These are phyloP conservation scores for Meripilus lineatus DNA, from an alignment of 1,284 basidiomycete genomes.

Conservation along the genomic window DNA sequence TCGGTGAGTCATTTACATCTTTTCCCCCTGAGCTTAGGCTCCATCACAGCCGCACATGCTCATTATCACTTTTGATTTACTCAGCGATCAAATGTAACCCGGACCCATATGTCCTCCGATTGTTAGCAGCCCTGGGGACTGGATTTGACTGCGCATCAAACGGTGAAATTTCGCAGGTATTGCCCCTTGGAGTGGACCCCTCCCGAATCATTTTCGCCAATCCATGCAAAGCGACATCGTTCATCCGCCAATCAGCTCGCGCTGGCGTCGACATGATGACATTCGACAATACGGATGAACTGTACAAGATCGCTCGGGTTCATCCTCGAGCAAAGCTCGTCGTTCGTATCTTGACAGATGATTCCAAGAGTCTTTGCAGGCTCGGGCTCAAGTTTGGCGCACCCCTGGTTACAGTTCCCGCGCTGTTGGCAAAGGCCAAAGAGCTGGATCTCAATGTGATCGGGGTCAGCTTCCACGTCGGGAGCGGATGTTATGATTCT, in stretches of 20 bases:
- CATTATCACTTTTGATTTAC: background rate
- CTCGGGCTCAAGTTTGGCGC: conserved; percentile 98
- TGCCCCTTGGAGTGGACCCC: conserved; percentile 71
- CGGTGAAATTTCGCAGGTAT: conserved; percentile 85
- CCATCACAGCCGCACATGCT: conserved; percentile 11
- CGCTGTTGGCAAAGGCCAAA: conserved; percentile 75
- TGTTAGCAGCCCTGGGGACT: conserved; percentile 85
- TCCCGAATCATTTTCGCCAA: conserved; percentile 95
- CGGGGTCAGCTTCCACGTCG: conserved; percentile 98
- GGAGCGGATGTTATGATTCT: conserved; percentile 94
- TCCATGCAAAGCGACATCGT: conserved; percentile 96
- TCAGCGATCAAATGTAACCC: conserved; percentile 96
- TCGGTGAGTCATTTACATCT: conserved; percentile 48
- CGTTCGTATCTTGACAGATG: conserved; percentile 94
- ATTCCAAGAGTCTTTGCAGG: conserved; percentile 91
- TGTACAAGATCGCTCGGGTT: conserved; percentile 88
- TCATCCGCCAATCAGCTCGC: conserved; percentile 82
- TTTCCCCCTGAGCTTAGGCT: conserved; percentile 15
- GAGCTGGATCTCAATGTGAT: conserved; percentile 84
- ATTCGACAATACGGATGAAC: conserved; percentile 97
- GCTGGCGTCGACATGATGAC: conserved; percentile 90
- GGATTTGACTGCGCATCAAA: conserved; percentile 99
- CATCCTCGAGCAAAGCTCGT: conserved; percentile 87
- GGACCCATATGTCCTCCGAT: conserved; percentile 88
- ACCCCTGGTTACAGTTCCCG: conserved; percentile 77